Evolutionary conservation across 768 basidiomycete genomes (phyloP).

Genomic region (Russula compacta): DNA sequence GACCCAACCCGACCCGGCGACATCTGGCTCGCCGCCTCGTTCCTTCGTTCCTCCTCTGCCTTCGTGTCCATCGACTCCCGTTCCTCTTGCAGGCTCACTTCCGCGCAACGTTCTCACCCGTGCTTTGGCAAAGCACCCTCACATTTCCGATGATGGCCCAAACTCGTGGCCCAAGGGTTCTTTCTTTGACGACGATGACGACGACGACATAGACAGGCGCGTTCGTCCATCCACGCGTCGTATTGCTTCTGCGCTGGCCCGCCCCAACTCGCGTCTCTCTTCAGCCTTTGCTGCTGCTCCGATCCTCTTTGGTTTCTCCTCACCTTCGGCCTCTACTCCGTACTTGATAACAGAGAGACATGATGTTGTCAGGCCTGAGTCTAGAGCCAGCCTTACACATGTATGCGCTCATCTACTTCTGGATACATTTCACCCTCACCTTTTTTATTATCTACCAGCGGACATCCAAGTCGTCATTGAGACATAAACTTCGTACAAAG

Average conservation of each 20-base stretch:
- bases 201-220: neutral
- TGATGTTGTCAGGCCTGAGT: neutral
- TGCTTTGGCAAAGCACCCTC: neutral
- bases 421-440: neutral
- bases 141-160: neutral
- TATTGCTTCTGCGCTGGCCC: neutral
- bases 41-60: slow-evolving; percentile 1
- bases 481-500: slow-evolving; percentile 8
- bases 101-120: slow-evolving; percentile 1
- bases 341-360: neutral
- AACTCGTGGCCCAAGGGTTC: neutral
- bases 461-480: neutral
- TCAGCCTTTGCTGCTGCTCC: slow-evolving; percentile 5
- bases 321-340: neutral
- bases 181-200: slow-evolving; percentile 10
- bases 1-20: neutral
- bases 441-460: neutral
- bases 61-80: neutral
- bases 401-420: neutral
- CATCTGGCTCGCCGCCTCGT: neutral
- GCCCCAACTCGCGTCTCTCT: neutral
- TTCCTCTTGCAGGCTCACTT: neutral
- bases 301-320: neutral
- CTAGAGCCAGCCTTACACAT: neutral
- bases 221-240: neutral